Percentiles rank a stretch among this genome's conserved stretches.
Conservation (phyloP, 495 filamentous ascomycete species). For the Lasiosphaeris hirsuta region DNA sequence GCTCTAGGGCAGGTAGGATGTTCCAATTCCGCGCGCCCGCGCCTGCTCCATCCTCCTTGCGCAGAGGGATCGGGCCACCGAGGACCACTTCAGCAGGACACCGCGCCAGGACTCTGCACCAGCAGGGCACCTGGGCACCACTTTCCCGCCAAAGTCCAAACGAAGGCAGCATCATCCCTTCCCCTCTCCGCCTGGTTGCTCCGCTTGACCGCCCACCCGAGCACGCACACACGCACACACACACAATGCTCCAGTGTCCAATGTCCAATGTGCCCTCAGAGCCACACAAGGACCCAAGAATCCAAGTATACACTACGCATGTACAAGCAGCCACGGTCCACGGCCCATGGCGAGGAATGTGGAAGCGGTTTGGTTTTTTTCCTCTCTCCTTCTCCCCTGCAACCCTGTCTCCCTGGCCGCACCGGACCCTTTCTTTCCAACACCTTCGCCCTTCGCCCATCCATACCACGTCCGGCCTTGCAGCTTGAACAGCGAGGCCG, state of each 20-base stretch:
- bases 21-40: too few species aligned
- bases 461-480: slow-evolving; percentile 30
- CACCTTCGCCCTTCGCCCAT: slow-evolving; percentile 20
- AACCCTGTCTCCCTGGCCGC: slow-evolving; percentile 9
- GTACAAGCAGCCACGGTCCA: slow-evolving; percentile 18
- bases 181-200: slow-evolving; percentile 26
- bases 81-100: neutral
- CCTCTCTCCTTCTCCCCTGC: slow-evolving; percentile 16
- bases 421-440: slow-evolving; percentile 12
- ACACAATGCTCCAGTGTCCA: neutral
- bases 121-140: too few species aligned
- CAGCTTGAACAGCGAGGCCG: slow-evolving; percentile 24
- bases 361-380: slow-evolving; percentile 21
- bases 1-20: too few species aligned
- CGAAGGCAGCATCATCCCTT: slow-evolving; percentile 2
- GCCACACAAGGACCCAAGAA: neutral
- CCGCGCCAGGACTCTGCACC: neutral
- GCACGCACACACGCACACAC: slow-evolving; percentile 13
- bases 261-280: neutral
- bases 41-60: neutral
- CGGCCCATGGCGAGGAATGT: slow-evolving; percentile 12
- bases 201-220: slow-evolving; percentile 32
- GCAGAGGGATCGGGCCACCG: slow-evolving; percentile 6
- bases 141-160: slow-evolving; percentile 2
- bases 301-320: neutral